phyloP scores from a whole-genome alignment of 805 yeast genomes.

The Zygoascus ofunaensis region DNA sequence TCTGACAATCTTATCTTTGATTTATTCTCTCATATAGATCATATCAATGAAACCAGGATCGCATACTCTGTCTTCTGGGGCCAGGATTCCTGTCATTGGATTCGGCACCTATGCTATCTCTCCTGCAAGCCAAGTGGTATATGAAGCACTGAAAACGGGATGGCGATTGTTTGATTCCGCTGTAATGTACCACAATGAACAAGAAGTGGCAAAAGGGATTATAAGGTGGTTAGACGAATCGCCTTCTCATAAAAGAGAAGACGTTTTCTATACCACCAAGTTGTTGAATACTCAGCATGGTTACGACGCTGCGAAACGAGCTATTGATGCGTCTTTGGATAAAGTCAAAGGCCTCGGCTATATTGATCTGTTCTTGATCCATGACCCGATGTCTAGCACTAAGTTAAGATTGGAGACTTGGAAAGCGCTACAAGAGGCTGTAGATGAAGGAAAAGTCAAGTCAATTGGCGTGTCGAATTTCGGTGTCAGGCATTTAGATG shows the following conservation, averaged over 20 bases:
- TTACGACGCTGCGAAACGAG: slow-evolving; percentile 23
- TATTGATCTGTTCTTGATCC: slow-evolving; percentile 63
- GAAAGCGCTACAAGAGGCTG: slow-evolving; percentile 49
- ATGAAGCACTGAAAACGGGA: slow-evolving; percentile 49
- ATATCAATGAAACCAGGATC: too few species aligned
- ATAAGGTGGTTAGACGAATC: slow-evolving; percentile 38
- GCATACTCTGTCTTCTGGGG: slow-evolving; percentile 1
- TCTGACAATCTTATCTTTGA: too few species aligned
- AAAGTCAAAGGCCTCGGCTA: slow-evolving; percentile 37
- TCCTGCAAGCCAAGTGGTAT: slow-evolving; percentile 4
- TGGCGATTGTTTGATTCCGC: slow-evolving; percentile 73
- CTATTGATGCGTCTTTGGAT: slow-evolving; percentile 49
- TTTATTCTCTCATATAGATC: too few species aligned
- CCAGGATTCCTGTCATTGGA: slow-evolving; percentile 3
- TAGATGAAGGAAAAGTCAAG: slow-evolving; percentile 40
- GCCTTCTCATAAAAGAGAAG: slow-evolving; percentile 47
- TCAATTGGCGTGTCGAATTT: slow-evolving; percentile 59
- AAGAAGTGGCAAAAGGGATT: slow-evolving; percentile 52
- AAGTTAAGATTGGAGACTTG: slow-evolving; percentile 39
- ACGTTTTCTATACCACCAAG: slow-evolving; percentile 54
- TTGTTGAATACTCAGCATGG: slow-evolving; percentile 51
- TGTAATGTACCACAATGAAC: slow-evolving; percentile 52
- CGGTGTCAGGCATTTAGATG: slow-evolving; percentile 48
- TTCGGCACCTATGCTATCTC: slow-evolving; percentile 7
- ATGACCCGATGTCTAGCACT: slow-evolving; percentile 34